Conservation (phyloP, 2,329 filamentous ascomycete genomes). For the Cercospora sp. region DNA sequence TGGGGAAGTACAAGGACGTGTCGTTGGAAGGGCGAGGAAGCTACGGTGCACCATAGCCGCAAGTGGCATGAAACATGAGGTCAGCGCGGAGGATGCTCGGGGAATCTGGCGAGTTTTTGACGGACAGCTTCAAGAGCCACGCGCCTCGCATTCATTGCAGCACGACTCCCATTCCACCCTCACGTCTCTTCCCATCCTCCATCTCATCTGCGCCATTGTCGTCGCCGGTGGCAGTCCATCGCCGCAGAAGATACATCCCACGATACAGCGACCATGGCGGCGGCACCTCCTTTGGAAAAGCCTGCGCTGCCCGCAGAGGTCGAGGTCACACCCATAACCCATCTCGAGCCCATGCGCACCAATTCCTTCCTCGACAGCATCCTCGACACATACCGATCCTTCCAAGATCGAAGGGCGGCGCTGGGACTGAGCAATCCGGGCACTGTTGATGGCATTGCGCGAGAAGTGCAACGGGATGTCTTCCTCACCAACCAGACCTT, state of each 20-base stretch:
- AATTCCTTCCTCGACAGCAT: conserved; percentile 36
- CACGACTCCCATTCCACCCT: neutral
- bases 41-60: neutral
- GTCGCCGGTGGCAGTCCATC: conserved; percentile 1
- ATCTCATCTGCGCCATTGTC: conserved; percentile 2
- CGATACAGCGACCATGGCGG: conserved; percentile 15
- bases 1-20: neutral
- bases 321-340: conserved; percentile 24
- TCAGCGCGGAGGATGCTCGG: neutral
- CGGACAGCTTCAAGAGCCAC: neutral
- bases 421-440: conserved; percentile 90
- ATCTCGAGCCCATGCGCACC: conserved; percentile 31
- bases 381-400: conserved; percentile 71
- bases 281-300: conserved; percentile 33
- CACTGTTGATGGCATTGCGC: conserved; percentile 82
- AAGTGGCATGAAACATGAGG: neutral
- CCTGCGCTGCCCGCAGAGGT: conserved; percentile 28
- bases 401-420: conserved; percentile 81
- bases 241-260: neutral
- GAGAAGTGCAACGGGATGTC: conserved; percentile 94
- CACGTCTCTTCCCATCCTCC: neutral
- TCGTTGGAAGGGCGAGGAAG: neutral
- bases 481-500: conserved; percentile 97
- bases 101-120: neutral
- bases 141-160: neutral